Evolutionary conservation across 2,329 filamentous ascomycete species (phyloP).

Genomic region (Emmonsiellopsis sp.): DNA sequence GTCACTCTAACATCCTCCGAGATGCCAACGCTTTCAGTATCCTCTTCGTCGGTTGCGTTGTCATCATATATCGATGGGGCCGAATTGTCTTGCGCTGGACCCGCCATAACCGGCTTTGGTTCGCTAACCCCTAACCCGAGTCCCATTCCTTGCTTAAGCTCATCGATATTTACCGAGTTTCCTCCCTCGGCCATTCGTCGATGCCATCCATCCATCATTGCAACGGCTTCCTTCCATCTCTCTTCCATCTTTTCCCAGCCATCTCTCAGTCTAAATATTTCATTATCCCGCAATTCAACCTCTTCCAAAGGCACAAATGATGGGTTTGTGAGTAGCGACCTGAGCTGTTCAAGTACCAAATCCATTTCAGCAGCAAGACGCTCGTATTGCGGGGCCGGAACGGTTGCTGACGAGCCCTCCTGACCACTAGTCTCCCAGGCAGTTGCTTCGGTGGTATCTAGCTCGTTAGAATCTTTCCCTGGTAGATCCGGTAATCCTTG

Average conservation of each 20-base stretch:
- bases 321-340: constrained; percentile 80
- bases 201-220: constrained; percentile 87
- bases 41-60: constrained; percentile 14
- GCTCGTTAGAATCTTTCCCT: constrained; percentile 17
- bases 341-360: constrained; percentile 67
- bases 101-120: constrained; percentile 11
- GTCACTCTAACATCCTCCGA: constrained; percentile 9
- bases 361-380: constrained; percentile 64
- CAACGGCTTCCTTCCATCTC: constrained; percentile 80
- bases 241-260: constrained; percentile 92
- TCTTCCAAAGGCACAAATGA: constrained; percentile 95
- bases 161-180: constrained; percentile 32
- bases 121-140: constrained; percentile 28
- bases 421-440: constrained; percentile 9
- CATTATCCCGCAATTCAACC: constrained; percentile 82
- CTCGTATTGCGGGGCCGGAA: constrained; percentile 54
- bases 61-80: constrained; percentile 14
- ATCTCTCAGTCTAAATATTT: constrained; percentile 71
- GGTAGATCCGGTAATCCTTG: constrained; percentile 39
- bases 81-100: constrained; percentile 7
- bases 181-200: constrained; percentile 54
- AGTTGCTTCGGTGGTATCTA: constrained; percentile 18
- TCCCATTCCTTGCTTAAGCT: constrained; percentile 33
- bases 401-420: constrained; percentile 21
- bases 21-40: constrained; percentile 10